Percentiles rank a stretch among this genome's conserved stretches.
Conservation (phyloP, 2,329 filamentous ascomycete species). For the Pseudogymnoascus sp. region DNA sequence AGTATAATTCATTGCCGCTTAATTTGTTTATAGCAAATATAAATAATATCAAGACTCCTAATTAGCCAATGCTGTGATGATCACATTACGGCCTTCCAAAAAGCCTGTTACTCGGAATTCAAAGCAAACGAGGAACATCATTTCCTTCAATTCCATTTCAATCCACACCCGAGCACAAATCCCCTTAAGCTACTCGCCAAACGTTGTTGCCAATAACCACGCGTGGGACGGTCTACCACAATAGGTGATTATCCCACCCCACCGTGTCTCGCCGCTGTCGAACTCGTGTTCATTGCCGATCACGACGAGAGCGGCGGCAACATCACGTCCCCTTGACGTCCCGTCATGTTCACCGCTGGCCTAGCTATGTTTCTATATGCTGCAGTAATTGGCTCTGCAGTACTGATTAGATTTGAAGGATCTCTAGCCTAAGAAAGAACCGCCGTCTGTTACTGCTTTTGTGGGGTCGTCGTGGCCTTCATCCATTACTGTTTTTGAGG, state of each 20-base stretch:
- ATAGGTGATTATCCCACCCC: neutral
- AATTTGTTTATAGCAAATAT: neutral
- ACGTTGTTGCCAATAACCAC: neutral
- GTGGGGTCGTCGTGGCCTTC: neutral
- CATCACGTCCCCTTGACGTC: neutral
- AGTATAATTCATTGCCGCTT: neutral
- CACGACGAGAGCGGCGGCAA: neutral
- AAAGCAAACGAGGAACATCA: neutral
- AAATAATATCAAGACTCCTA: neutral
- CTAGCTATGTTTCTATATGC: neutral
- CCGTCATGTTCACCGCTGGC: neutral
- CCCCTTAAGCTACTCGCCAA: neutral
- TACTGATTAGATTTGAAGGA: neutral
- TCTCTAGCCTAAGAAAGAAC: neutral
- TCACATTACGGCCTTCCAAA: neutral
- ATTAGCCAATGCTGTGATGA: neutral
- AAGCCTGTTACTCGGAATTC: neutral
- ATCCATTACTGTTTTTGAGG: neutral
- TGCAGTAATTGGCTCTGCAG: neutral
- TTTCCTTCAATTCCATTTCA: neutral
- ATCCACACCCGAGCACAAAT: neutral
- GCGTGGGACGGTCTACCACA: neutral
- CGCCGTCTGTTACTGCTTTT: neutral
- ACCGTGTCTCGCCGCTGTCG: neutral
- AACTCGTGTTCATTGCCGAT: neutral